Conservation (phyloP, 179 eudicot species). For the Silene noctiflora region DNA sequence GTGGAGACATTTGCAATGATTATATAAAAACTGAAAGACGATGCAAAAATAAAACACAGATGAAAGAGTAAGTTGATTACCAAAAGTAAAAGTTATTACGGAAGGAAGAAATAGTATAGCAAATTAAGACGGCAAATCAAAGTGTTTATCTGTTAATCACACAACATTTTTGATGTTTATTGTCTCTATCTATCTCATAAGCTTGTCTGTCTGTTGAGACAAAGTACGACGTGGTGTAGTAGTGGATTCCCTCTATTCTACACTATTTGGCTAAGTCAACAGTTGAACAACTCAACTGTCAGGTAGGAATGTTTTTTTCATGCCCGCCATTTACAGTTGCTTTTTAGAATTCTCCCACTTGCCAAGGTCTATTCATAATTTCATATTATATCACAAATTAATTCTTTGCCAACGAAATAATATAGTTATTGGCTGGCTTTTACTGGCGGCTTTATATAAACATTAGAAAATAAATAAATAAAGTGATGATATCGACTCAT, state of each 20-base stretch:
- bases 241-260: conserved; percentile 18
- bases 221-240: conserved; percentile 16
- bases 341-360: not conserved
- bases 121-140: not conserved
- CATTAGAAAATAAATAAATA: too few relatives aligned
- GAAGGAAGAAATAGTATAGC: not conserved
- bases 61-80: conserved; percentile 1
- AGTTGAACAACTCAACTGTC: conserved; percentile 22
- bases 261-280: not conserved
- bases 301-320: conserved; percentile 2
- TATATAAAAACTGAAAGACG: not conserved
- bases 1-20: not conserved
- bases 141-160: not conserved
- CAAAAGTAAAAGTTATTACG: conserved; percentile 1
- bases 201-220: conserved; percentile 5
- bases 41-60: not conserved
- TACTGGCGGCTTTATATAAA: too few relatives aligned
- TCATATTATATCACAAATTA: too few relatives aligned
- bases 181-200: conserved; percentile 5
- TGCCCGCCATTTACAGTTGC: conserved; percentile 19
- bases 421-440: too few relatives aligned
- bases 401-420: too few relatives aligned
- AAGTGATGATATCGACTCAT: too few relatives aligned
- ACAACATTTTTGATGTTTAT: not conserved
- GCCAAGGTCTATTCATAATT: not conserved